A percentile compares a stretch with the other conserved stretches of the same genome.
These are phyloP conservation scores for Xylaria sp. DNA, from an alignment of 2,329 filamentous ascomycete species.

Conservation along the genomic window DNA sequence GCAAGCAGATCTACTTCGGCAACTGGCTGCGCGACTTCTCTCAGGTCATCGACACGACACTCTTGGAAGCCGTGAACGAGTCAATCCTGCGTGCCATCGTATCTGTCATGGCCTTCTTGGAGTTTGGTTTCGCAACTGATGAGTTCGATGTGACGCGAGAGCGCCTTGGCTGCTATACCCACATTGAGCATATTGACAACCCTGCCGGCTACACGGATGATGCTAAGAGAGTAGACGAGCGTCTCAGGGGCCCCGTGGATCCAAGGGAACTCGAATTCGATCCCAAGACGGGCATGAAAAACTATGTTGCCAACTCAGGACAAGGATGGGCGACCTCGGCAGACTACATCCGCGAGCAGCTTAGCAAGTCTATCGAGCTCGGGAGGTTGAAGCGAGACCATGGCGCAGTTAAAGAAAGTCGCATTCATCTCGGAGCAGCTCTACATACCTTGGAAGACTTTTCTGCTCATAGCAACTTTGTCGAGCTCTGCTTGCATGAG, in stretches of 20 bases:
- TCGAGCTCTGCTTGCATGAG: conserved; percentile 63
- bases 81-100: conserved; percentile 65
- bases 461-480: conserved; percentile 65
- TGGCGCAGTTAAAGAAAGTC: conserved; percentile 41
- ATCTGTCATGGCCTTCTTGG: conserved; percentile 66
- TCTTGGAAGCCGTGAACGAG: conserved; percentile 62
- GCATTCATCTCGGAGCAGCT: conserved; percentile 58
- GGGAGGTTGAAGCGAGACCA: conserved; percentile 42
- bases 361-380: conserved; percentile 43
- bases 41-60: conserved; percentile 65
- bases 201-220: conserved; percentile 52
- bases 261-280: conserved; percentile 49
- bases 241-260: conserved; percentile 47
- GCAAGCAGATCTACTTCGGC: conserved; percentile 57
- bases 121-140: conserved; percentile 65
- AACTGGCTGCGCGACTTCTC: conserved; percentile 62
- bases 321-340: conserved; percentile 48
- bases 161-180: conserved; percentile 60
- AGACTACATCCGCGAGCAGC: conserved; percentile 47
- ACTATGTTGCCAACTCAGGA: conserved; percentile 48
- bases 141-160: conserved; percentile 67
- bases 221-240: conserved; percentile 46
- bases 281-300: conserved; percentile 49
- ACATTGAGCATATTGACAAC: conserved; percentile 66
- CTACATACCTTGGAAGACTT: conserved; percentile 66